Percentiles rank a stretch among this genome's conserved stretches.
Conservation (phyloP, 2,329 filamentous ascomycete genomes). For the Aspergillus cejpii region DNA sequence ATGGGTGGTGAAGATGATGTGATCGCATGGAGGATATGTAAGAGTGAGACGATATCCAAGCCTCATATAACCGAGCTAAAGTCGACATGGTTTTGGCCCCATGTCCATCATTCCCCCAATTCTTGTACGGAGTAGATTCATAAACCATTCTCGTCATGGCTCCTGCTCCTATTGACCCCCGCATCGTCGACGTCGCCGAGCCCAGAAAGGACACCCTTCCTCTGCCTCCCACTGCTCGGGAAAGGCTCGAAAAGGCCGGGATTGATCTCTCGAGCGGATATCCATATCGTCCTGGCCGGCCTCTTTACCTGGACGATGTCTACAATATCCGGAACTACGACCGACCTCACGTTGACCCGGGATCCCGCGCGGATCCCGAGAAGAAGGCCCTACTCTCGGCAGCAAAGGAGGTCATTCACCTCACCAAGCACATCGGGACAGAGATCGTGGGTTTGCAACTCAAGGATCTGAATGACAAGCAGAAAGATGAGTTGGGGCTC, state of each 20-base stretch:
- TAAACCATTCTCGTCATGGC: constrained; percentile 39
- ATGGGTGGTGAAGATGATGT: constrained; percentile 29
- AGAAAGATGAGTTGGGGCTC: constrained; percentile 57
- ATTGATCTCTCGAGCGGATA: constrained; percentile 65
- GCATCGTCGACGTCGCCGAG: constrained; percentile 57
- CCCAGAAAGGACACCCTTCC: constrained; percentile 59
- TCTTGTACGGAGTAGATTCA: not conserved
- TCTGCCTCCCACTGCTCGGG: constrained; percentile 52
- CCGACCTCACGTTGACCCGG: constrained; percentile 53
- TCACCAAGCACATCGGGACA: constrained; percentile 58
- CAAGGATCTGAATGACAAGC: constrained; percentile 53
- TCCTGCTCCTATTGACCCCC: constrained; percentile 55
- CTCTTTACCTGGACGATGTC: constrained; percentile 63
- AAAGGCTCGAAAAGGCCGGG: constrained; percentile 59
- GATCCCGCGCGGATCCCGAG: constrained; percentile 57
- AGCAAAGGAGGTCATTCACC: constrained; percentile 56
- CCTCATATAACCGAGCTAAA: not conserved
- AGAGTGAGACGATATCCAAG: not conserved
- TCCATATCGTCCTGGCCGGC: constrained; percentile 61
- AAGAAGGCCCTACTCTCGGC: constrained; percentile 57
- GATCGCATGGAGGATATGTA: constrained; percentile 14
- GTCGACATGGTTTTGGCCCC: not conserved
- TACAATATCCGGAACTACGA: constrained; percentile 57
- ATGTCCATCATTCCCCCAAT: too few species aligned
- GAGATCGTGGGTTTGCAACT: constrained; percentile 59